Evolutionary conservation across 2,329 filamentous ascomycete genomes (phyloP).

Genomic region (Coniochaeta hoffmannii): DNA sequence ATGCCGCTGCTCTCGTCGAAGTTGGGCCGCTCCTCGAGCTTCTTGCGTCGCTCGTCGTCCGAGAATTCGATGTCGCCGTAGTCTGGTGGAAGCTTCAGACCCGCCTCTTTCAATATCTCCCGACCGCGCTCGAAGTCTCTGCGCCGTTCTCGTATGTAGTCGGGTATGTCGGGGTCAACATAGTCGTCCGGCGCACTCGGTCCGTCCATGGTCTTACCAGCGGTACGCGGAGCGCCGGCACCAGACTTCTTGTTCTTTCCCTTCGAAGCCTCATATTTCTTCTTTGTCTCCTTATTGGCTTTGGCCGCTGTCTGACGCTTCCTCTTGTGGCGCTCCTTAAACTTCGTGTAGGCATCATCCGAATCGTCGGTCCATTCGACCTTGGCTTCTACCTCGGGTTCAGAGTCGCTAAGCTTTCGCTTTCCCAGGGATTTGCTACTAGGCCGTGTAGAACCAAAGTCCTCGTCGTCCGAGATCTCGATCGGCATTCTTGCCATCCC

Average conservation of each 20-base stretch:
- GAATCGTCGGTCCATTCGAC: conserved; percentile 53
- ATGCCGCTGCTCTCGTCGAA: conserved; percentile 49
- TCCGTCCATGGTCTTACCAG: conserved; percentile 5
- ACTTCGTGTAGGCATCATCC: conserved; percentile 53
- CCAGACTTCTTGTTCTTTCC: conserved; percentile 1
- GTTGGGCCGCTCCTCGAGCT: conserved; percentile 59
- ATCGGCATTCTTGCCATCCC: neutral
- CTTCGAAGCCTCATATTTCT: neutral
- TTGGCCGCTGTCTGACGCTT: conserved; percentile 45
- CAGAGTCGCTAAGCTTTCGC: conserved; percentile 25
- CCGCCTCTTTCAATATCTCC: conserved; percentile 54
- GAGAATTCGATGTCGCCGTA: conserved; percentile 72
- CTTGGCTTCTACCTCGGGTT: conserved; percentile 26
- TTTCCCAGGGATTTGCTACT: conserved; percentile 19
- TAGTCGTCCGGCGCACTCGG: conserved; percentile 16
- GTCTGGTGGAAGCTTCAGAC: conserved; percentile 68
- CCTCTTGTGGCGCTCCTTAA: conserved; percentile 44
- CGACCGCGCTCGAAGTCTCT: conserved; percentile 58
- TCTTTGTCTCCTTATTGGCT: conserved; percentile 27
- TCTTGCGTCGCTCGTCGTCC: conserved; percentile 42
- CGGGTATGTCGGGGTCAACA: conserved; percentile 49
- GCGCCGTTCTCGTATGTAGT: conserved; percentile 65
- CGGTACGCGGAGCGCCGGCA: conserved; percentile 2
- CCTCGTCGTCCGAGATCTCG: conserved; percentile 10
- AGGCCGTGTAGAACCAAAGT: neutral